A percentile compares a stretch with the other conserved stretches of the same genome.
These are phyloP conservation scores for Selaginella moellendorffii DNA, from an alignment of 75 land plant genomes.

Conservation along the genomic window DNA sequence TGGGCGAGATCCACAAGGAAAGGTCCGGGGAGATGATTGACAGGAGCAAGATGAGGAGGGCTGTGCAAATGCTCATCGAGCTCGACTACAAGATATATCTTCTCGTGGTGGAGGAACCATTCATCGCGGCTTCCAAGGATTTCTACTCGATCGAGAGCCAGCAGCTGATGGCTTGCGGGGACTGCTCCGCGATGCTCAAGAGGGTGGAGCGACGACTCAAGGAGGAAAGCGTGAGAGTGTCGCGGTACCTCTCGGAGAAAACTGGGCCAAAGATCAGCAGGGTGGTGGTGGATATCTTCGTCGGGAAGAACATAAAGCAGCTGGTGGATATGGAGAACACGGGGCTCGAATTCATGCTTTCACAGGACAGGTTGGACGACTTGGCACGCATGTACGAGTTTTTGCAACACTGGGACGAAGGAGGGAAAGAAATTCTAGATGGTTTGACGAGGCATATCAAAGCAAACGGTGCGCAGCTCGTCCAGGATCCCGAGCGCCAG, in stretches of 20 bases:
- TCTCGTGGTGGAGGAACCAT: constrained; percentile 81
- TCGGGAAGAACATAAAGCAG: constrained; percentile 37
- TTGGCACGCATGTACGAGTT: not conserved
- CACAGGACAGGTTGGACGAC: not conserved
- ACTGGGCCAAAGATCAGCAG: constrained; percentile 28
- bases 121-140: constrained; percentile 64
- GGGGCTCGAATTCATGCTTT: not conserved
- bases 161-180: not conserved
- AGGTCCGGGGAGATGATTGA: constrained; percentile 60
- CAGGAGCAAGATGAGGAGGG: constrained; percentile 76
- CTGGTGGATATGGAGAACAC: constrained; percentile 70
- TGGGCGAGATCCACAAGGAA: constrained; percentile 58
- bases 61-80: constrained; percentile 84
- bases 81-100: constrained; percentile 67
- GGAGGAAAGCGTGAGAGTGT: constrained; percentile 92
- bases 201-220: constrained; percentile 15
- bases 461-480: constrained; percentile 77
- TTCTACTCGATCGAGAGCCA: constrained; percentile 80
- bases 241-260: constrained; percentile 71
- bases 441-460: constrained; percentile 31
- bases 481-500: constrained; percentile 67
- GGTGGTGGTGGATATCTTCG: not conserved
- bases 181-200: not conserved
- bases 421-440: not conserved
- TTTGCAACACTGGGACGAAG: not conserved